Base-by-base conservation (phyloP, 192 early-diverging fungal genomes). In the Backusella luteola region DNA sequence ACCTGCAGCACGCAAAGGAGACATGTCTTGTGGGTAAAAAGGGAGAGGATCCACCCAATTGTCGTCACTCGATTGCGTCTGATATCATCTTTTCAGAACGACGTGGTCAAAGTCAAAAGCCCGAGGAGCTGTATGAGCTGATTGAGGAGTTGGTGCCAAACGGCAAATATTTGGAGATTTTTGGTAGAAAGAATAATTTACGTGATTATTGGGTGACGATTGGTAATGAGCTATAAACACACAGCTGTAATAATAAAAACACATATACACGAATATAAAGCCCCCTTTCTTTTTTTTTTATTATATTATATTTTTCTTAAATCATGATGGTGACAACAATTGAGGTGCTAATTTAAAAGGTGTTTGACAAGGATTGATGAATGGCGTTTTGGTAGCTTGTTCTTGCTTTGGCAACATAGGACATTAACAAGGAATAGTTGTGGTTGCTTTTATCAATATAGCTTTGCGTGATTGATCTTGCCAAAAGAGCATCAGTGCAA, bases 1-100 rank as follows among this genome's bases (percentile, higher is more conserved):
- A 98, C 77, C 82, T 98, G 77, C 97, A 98, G 81, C 97, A 98
- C 74, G 97, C 97, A 32, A 98, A 98, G 79, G 97, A 98, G 83
- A 97, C 97, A 6, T 98, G 97, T 87, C 84, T 98, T 70, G 93
- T 98, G 14, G 97, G 95, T n/a, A 92, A 90, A 76, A 98, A 96
- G 88, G 93, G 93, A 69, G 80, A 85, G 7, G 94, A 93, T 81
- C 94, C 94, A 74, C 89, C 90, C 44, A 84, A 83, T 73, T 89
- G 91, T 83, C 79, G 87, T 66, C 89, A 91, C 80, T 93, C 89
- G 0, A 90, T 94, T 21, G 91, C 86, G 26, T 94, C 94, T 0
- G 97, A 98, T 81, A 93, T 97, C 15, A 97, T 98, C 67, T 98
- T 94, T 79, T 94, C 95, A 3, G 94, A 96, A 79, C 85, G 97